phyloP scores from a whole-genome alignment of 805 yeast genomes.

The Lipomyces yamanashiensis region DNA sequence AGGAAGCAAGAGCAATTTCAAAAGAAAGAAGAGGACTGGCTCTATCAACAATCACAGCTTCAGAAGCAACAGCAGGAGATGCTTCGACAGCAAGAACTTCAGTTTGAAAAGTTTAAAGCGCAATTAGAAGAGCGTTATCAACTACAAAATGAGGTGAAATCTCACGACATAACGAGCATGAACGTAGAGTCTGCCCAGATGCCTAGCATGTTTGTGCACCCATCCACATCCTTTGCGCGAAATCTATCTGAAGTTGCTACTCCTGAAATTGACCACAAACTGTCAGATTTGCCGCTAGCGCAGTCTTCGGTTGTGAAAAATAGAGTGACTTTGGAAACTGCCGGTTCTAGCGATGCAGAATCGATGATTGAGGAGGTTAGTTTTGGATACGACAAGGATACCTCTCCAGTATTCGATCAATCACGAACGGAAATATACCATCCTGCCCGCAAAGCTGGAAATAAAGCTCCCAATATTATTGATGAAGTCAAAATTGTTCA shows the following conservation, averaged over 20 bases:
- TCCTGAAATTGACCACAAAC: neutral
- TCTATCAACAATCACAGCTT: neutral
- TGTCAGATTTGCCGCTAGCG: conserved; percentile 11
- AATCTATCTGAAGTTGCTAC: neutral
- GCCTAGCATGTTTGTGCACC: conserved; percentile 9
- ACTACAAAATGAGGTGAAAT: neutral
- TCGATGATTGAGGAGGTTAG: neutral
- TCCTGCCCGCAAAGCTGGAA: neutral
- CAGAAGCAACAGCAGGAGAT: conserved; percentile 4
- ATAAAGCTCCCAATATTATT: neutral
- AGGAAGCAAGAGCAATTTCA: neutral
- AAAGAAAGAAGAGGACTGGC: neutral
- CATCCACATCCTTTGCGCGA: neutral
- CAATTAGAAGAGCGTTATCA: conserved; percentile 5
- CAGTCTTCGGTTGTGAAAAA: conserved; percentile 9
- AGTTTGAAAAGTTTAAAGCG: neutral
- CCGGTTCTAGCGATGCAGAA: conserved; percentile 1
- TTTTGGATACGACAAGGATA: neutral
- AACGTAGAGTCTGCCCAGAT: neutral
- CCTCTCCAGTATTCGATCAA: neutral
- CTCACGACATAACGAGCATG: neutral
- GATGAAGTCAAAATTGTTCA: conserved; percentile 4
- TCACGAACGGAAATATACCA: conserved; percentile 1
- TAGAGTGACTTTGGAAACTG: conserved; percentile 3
- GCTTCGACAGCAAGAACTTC: conserved; percentile 6